Evolutionary conservation across 2,329 filamentous ascomycete genomes (phyloP).

Genomic region (Sporothrix brunneoviolacea): DNA sequence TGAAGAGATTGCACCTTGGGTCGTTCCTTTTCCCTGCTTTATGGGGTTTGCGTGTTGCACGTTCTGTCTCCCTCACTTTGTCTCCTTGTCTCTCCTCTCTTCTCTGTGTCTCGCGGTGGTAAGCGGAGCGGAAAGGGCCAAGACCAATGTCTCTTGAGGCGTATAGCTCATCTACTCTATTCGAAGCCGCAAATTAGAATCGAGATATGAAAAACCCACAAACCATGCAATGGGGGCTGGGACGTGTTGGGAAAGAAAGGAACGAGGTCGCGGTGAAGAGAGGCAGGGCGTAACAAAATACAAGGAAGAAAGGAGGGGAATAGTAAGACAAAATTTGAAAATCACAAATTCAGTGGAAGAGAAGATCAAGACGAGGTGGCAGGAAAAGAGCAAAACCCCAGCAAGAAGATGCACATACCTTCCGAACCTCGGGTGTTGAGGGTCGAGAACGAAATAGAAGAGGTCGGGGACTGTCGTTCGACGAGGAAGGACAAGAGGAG

Average conservation of each 20-base stretch:
- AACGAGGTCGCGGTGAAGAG: neutral
- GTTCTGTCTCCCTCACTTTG: neutral
- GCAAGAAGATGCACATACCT: slow-evolving; percentile 20
- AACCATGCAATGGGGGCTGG: neutral
- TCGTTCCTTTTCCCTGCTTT: neutral
- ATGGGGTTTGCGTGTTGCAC: neutral
- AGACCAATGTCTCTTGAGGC: slow-evolving; percentile 12
- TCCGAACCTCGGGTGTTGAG: slow-evolving; percentile 7
- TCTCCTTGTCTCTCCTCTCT: neutral
- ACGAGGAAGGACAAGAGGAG: slow-evolving; percentile 20
- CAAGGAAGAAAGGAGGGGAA: neutral
- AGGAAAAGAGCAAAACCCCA: slow-evolving; percentile 20
- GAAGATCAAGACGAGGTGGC: slow-evolving; percentile 3
- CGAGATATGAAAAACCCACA: neutral
- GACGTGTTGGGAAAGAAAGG: neutral
- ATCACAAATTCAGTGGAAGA: neutral
- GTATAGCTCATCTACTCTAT: slow-evolving; percentile 10
- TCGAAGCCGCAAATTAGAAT: neutral
- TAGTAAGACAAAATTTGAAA: neutral
- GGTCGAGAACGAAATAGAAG: slow-evolving; percentile 23
- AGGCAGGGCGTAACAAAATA: slow-evolving; percentile 18
- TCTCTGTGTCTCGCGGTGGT: slow-evolving; percentile 3
- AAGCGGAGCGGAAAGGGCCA: slow-evolving; percentile 1
- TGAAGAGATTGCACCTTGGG: neutral
- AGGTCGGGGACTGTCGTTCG: slow-evolving; percentile 22